Conservation (phyloP, 148 eudicot genomes). For the Mesembryanthemum crystallinum region DNA sequence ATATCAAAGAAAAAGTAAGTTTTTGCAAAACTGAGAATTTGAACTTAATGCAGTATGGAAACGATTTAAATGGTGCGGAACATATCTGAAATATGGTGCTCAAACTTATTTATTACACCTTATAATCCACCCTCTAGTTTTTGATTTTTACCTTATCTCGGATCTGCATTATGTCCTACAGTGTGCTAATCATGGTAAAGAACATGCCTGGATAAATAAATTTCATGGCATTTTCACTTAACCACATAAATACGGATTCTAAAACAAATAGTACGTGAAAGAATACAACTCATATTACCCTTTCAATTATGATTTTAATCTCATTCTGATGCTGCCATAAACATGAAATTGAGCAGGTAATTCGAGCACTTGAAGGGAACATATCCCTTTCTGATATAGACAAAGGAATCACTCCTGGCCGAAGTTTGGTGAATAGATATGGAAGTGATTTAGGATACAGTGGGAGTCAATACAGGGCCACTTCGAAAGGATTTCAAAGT, state of each 20-base stretch:
- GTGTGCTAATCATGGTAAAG: not conserved
- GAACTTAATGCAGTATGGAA: too few relatives aligned
- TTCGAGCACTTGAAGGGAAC: constrained; percentile 83
- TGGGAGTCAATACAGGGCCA: constrained; percentile 46
- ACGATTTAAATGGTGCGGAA: too few relatives aligned
- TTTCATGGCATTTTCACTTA: not conserved
- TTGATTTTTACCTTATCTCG: not conserved
- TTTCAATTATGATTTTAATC: too few relatives aligned
- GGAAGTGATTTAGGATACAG: constrained; percentile 51
- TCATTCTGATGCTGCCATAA: not conserved
- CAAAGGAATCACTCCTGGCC: constrained; percentile 67
- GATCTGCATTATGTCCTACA: not conserved
- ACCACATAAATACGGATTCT: not conserved
- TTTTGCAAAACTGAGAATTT: too few relatives aligned
- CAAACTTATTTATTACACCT: not conserved
- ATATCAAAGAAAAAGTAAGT: too few relatives aligned
- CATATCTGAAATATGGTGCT: not conserved
- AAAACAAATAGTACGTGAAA: not conserved
- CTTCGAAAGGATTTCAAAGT: constrained; percentile 30
- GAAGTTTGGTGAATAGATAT: constrained; percentile 49
- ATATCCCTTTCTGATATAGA: constrained; percentile 58
- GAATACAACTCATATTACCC: too few relatives aligned
- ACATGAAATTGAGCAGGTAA: constrained; percentile 43
- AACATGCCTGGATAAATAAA: not conserved
- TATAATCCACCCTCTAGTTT: not conserved